These are phyloP conservation scores for Teratosphaeria pseudoeucalypti DNA, from an alignment of 2,329 filamentous ascomycete species.

Conservation along the genomic window DNA sequence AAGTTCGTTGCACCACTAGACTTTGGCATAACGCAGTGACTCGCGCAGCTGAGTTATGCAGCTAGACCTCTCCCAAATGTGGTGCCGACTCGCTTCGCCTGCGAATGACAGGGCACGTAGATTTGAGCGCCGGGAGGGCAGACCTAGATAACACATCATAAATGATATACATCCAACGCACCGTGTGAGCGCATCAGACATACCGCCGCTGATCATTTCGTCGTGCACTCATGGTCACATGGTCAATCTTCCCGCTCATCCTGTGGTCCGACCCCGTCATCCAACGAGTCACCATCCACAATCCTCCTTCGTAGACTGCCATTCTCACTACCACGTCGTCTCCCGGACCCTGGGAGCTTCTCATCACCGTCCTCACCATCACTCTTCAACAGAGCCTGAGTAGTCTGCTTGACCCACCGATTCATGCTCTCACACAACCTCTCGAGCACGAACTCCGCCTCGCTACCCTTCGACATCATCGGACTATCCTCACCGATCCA, in stretches of 20 bases:
- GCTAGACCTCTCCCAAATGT: background rate
- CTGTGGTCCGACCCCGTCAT: background rate
- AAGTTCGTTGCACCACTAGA: background rate
- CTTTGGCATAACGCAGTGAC: background rate
- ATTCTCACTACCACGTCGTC: background rate
- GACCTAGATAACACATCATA: background rate
- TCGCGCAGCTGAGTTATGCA: no score
- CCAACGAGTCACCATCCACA: background rate
- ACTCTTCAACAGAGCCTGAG: background rate
- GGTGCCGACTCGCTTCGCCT: background rate
- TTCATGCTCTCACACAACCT: constrained; percentile 54
- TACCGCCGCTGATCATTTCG: background rate
- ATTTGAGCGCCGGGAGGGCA: no score
- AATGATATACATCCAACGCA: background rate
- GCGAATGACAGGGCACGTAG: background rate
- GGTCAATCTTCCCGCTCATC: background rate
- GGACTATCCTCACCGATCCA: constrained; percentile 62
- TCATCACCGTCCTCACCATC: background rate
- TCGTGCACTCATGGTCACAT: background rate
- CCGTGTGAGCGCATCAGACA: background rate
- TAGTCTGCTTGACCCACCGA: constrained; percentile 28
- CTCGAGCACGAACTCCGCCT: constrained; percentile 58
- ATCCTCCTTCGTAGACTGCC: background rate
- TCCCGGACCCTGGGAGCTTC: background rate
- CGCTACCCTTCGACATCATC: constrained; percentile 51